Conservation (phyloP, 2,329 filamentous ascomycete genomes). For the Ophiostoma sp. region DNA sequence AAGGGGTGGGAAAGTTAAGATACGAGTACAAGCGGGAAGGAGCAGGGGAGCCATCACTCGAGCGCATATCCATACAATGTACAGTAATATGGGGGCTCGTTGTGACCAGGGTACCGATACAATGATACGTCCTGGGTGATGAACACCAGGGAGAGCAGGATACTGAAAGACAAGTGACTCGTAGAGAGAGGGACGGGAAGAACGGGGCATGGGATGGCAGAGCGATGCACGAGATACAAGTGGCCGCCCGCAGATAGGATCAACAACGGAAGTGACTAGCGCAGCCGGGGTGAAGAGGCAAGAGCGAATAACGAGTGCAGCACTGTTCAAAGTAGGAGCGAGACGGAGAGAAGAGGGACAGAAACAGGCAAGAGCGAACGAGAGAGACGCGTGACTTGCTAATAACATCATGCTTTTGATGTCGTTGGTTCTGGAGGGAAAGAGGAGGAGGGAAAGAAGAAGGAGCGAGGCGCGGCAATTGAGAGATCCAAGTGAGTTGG, state of each 20-base stretch:
- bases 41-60: conserved; percentile 8
- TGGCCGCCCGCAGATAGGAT: conserved; percentile 16
- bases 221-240: conserved; percentile 10
- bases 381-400: neutral
- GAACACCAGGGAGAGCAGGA: neutral
- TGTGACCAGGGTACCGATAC: neutral
- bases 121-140: neutral
- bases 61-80: conserved; percentile 14
- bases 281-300: conserved; percentile 10
- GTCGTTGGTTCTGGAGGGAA: neutral
- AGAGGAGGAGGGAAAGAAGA: neutral
- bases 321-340: neutral
- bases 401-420: neutral
- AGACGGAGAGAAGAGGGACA: neutral
- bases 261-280: conserved; percentile 12
- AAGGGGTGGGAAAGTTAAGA: conserved; percentile 7
- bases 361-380: conserved; percentile 8
- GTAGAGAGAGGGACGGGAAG: neutral
- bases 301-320: conserved; percentile 2
- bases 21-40: conserved; percentile 10
- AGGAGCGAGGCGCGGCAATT: neutral
- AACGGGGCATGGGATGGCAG: neutral
- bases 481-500: no score
- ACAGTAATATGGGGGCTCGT: conserved; percentile 1
- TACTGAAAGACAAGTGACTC: neutral